Percentiles rank a stretch among this genome's conserved stretches.
phyloP scores from a whole-genome alignment of 139 green algal species.

The Penium margaritaceum region DNA sequence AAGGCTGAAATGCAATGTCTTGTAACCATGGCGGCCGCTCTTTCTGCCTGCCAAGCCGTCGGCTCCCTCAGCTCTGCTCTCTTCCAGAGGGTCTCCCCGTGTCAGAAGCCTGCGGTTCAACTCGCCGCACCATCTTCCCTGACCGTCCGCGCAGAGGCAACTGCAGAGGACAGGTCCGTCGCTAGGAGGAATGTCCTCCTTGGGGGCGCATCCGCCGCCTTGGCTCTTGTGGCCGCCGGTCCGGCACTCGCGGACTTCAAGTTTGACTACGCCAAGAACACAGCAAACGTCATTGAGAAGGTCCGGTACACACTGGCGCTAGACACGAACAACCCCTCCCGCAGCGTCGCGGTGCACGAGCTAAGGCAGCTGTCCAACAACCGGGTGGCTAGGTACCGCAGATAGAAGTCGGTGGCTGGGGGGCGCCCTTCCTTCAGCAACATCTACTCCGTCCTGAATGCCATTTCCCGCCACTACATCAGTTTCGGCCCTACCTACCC shows the following conservation, averaged over 20 bases:
- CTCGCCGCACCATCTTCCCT: no score
- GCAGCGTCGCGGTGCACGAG: constrained; percentile 10
- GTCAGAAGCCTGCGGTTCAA: no score
- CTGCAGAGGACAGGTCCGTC: no score
- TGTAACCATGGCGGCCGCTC: no score
- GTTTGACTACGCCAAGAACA: constrained; percentile 32
- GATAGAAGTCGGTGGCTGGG: constrained; percentile 32
- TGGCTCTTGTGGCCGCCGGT: background rate
- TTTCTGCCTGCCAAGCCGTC: no score
- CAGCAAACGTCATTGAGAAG: constrained; percentile 30
- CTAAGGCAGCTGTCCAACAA: constrained; percentile 14
- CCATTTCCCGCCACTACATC: constrained; percentile 52
- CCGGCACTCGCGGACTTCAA: constrained; percentile 12
- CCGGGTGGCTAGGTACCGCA: constrained; percentile 42
- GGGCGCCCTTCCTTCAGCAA: constrained; percentile 48
- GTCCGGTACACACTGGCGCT: constrained; percentile 20
- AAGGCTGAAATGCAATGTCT: no score
- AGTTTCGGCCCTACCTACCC: constrained; percentile 45
- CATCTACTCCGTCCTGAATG: constrained; percentile 52
- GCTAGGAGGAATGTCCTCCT: no score
- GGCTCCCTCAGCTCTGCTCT: no score
- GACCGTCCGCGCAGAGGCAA: no score
- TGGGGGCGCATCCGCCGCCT: constrained; percentile 8
- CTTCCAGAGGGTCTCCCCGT: no score
- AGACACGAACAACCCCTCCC: constrained; percentile 32